A percentile compares a stretch with the other conserved stretches of the same genome.
phyloP scores from a whole-genome alignment of 768 basidiomycete species.

The Fistulinella prunicolor region DNA sequence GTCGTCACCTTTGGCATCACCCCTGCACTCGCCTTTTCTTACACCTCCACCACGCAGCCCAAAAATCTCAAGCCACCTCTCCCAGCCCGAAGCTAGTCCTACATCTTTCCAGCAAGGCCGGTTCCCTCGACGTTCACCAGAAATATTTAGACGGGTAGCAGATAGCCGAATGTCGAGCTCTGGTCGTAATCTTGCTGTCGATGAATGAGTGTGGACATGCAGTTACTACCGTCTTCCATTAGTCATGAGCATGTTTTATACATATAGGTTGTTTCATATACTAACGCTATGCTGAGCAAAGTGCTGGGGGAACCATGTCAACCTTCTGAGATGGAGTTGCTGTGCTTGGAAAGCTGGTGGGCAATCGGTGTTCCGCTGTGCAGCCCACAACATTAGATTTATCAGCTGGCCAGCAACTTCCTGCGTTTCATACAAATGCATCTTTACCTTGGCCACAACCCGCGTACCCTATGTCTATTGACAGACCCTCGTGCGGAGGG shows the following conservation, averaged over 20 bases:
- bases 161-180: slow-evolving; percentile 16
- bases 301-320: no score
- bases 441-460: slow-evolving; percentile 65
- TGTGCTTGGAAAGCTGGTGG: no score
- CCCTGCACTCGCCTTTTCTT: slow-evolving; percentile 18
- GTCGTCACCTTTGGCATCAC: slow-evolving; percentile 31
- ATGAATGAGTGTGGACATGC: slow-evolving; percentile 8
- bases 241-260: slow-evolving; percentile 4
- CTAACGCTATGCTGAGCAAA: background rate
- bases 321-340: no score
- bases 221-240: background rate
- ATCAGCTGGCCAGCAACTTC: no score
- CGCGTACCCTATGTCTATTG: slow-evolving; percentile 70
- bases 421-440: slow-evolving; percentile 69
- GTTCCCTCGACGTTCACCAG: slow-evolving; percentile 37
- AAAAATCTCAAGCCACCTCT: slow-evolving; percentile 1
- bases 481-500: slow-evolving; percentile 67
- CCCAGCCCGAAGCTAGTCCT: slow-evolving; percentile 35
- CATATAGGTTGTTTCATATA: background rate
- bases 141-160: slow-evolving; percentile 2
- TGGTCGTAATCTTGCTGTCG: slow-evolving; percentile 3
- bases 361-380: no score
- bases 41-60: slow-evolving; percentile 29
- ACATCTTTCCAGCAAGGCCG: slow-evolving; percentile 34
- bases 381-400: no score